A percentile compares a stretch with the other conserved stretches of the same genome.
Evolutionary conservation across 352 stramenopile genomes (phyloP).

Genomic region (Elongisporangium senticosum): DNA sequence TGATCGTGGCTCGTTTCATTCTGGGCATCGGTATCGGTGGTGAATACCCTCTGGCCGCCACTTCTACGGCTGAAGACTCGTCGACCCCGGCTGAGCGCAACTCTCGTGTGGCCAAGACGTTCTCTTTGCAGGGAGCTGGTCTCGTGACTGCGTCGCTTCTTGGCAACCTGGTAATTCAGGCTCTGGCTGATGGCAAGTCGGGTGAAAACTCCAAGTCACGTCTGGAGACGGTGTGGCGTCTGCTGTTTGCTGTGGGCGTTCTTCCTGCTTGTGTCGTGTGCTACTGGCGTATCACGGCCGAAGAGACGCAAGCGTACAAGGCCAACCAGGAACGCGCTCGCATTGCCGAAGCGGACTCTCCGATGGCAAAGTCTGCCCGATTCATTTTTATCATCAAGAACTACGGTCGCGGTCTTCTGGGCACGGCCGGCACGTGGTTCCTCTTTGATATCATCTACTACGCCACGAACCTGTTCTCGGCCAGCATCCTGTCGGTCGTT

Average conservation of each 20-base stretch:
- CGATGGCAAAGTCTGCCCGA: neutral
- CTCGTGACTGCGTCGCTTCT: slow-evolving; percentile 21
- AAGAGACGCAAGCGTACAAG: slow-evolving; percentile 49
- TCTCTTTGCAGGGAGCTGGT: slow-evolving; percentile 39
- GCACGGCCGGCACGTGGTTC: slow-evolving; percentile 51
- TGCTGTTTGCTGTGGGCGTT: slow-evolving; percentile 44
- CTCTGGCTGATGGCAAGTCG: slow-evolving; percentile 15
- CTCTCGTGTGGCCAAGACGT: slow-evolving; percentile 29
- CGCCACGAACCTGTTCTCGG: slow-evolving; percentile 49
- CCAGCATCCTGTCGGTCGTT: slow-evolving; percentile 31
- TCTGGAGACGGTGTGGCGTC: slow-evolving; percentile 50
- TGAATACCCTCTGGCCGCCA: slow-evolving; percentile 32
- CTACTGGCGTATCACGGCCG: slow-evolving; percentile 43
- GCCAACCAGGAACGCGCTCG: slow-evolving; percentile 10
- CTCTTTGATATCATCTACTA: slow-evolving; percentile 72
- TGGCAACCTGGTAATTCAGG: slow-evolving; percentile 27
- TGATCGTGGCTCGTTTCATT: slow-evolving; percentile 49
- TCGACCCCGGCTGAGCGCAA: slow-evolving; percentile 20
- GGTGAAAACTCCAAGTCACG: slow-evolving; percentile 23
- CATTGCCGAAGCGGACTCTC: neutral
- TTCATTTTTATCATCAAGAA: slow-evolving; percentile 32
- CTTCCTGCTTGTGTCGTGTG: slow-evolving; percentile 38
- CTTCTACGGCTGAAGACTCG: slow-evolving; percentile 28
- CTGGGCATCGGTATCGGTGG: slow-evolving; percentile 64
- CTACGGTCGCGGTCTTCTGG: slow-evolving; percentile 28